Base-by-base conservation (phyloP, 345 rosid genomes). In the Populus tremula region DNA sequence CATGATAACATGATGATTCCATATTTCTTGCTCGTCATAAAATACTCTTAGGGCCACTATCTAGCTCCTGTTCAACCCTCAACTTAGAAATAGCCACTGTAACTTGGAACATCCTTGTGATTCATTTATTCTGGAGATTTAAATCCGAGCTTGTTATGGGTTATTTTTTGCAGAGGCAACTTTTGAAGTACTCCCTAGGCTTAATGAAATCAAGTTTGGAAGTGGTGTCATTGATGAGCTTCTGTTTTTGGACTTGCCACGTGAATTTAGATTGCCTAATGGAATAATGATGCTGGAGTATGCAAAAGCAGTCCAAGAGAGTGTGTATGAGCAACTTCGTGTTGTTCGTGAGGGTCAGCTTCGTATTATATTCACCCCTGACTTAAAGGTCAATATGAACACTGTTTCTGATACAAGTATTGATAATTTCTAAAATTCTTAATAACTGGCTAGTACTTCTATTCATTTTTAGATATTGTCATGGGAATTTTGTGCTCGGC, bases 321-420 rank as follows among this genome's bases (percentile, higher is more conserved):
- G 92, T 88, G 96, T 96, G 33, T 92, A 93, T 76, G 99, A 96
- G 87, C 94, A 96, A 70, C 92, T 93, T 84, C 99, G 98, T 76
- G 96, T 96, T 80, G 94, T 96, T 67, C 98, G 96, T 53, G 99
- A 93, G 90, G 99, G 99, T 77, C 94, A 88, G 83, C 96, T 96
- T 70, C 93, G 99, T 64, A 89, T 96, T 76, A 79, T 91, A 81
- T 96, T 96, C 77, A 87, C 96, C 73, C 92, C 89, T 65, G 99
- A 96, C 70, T 87, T 96, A 67, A 93, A 96, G 99, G 99, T 95
- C 74, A 66, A 59, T 31, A 43, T 41, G 67, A 79, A 39, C 45
- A 35, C 75, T 63, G 36, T 73, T 80, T 78, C 18, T 18, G 39
- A 21, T 72, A 50, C 73, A 45, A 53, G 47, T 69, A 59, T 43